These are phyloP conservation scores for Leccinum longicurvipes DNA, from an alignment of 768 basidiomycete genomes.

Conservation along the genomic window DNA sequence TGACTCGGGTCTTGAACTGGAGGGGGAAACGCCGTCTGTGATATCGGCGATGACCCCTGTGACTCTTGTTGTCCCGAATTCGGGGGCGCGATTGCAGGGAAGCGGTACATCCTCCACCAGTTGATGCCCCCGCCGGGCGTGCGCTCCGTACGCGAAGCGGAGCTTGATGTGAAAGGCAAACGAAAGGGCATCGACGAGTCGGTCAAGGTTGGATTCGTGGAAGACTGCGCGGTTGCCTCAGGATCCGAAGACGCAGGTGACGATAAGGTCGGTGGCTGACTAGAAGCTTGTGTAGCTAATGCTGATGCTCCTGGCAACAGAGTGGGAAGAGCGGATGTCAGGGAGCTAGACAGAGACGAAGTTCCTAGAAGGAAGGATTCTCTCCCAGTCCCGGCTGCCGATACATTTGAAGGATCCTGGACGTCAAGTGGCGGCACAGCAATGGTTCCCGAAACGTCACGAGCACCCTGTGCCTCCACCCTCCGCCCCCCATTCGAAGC, in stretches of 20 bases:
- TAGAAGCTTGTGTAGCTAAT: background rate
- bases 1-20: constrained; percentile 20
- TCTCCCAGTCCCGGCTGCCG: constrained; percentile 3
- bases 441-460: constrained; percentile 18
- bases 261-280: constrained; percentile 5
- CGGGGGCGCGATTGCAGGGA: constrained; percentile 60
- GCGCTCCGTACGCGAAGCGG: constrained; percentile 36
- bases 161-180: constrained; percentile 27
- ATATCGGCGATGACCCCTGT: constrained; percentile 20
- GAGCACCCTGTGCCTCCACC: constrained; percentile 14
- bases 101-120: constrained; percentile 84
- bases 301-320: constrained; percentile 2
- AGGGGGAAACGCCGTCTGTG: constrained; percentile 22
- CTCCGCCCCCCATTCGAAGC: constrained; percentile 18
- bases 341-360: constrained; percentile 6
- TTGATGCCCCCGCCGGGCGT: constrained; percentile 52
- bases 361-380: constrained; percentile 15
- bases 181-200: constrained; percentile 31
- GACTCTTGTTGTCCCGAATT: constrained; percentile 17
- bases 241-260: background rate
- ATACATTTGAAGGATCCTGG: constrained; percentile 25
- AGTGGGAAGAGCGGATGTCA: constrained; percentile 8
- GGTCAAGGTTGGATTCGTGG: constrained; percentile 5
- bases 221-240: background rate
- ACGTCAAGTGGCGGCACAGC: constrained; percentile 22